Conservation (phyloP, 1,284 basidiomycete species). For the Cronartium quercuum region DNA sequence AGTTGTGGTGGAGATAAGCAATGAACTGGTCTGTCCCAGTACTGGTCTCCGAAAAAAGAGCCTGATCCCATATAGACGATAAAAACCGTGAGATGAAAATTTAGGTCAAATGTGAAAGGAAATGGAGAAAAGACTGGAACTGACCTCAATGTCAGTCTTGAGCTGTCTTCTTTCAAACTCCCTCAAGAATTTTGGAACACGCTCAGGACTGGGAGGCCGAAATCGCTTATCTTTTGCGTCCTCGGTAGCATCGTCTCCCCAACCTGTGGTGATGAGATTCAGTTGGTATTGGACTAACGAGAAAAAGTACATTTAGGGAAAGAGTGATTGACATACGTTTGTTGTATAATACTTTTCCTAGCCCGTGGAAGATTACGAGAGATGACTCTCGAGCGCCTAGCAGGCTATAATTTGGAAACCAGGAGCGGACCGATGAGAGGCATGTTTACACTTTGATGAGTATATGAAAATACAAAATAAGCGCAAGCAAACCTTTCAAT, state of each 20-base stretch:
- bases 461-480: constrained; percentile 1
- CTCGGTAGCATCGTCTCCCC: constrained; percentile 45
- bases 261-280: constrained; percentile 41
- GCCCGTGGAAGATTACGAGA: constrained; percentile 79
- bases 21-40: constrained; percentile 82
- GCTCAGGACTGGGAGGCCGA: constrained; percentile 39
- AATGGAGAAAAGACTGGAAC: neutral
- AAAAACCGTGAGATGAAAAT: neutral
- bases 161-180: constrained; percentile 41
- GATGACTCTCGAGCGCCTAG: constrained; percentile 76
- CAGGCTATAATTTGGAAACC: constrained; percentile 56
- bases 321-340: constrained; percentile 59
- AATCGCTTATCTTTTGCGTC: constrained; percentile 46
- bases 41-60: constrained; percentile 73
- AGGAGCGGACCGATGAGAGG: constrained; percentile 32
- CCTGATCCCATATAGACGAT: constrained; percentile 51
- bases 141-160: constrained; percentile 35
- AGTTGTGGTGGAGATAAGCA: constrained; percentile 89
- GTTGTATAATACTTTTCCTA: constrained; percentile 91
- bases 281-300: neutral
- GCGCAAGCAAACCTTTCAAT: constrained; percentile 3
- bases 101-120: neutral
- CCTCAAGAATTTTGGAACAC: constrained; percentile 41
- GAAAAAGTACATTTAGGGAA: neutral
- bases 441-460: neutral